Percentiles rank a stretch among this genome's conserved stretches.
These are phyloP conservation scores for Chlorella sp. DNA, from an alignment of 139 green algal genomes.

Conservation along the genomic window DNA sequence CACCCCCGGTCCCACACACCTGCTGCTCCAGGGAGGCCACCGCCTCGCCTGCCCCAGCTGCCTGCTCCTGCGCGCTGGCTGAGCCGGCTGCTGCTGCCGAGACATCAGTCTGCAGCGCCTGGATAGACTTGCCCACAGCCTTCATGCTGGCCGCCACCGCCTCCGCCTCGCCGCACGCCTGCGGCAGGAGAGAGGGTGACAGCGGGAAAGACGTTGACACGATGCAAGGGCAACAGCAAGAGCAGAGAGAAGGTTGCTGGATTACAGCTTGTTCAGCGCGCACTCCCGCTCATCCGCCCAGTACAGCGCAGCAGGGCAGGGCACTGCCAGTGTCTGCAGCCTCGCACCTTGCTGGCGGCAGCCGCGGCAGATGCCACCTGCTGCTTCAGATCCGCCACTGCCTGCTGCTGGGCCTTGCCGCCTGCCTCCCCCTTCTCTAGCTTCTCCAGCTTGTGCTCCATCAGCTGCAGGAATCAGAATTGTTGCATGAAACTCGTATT, in stretches of 20 bases:
- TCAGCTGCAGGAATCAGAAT: neutral
- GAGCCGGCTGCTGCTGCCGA: neutral
- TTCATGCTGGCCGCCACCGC: neutral
- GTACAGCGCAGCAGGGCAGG: too few species aligned
- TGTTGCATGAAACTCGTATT: too few species aligned
- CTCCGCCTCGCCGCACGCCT: slow-evolving; percentile 3
- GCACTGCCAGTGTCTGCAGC: neutral
- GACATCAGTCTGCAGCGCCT: neutral
- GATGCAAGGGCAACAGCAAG: neutral
- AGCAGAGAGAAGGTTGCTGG: neutral
- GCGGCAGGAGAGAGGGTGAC: neutral
- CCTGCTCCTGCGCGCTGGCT: neutral
- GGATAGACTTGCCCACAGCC: neutral
- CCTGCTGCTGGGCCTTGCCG: neutral
- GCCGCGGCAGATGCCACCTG: neutral
- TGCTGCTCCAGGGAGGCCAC: slow-evolving; percentile 25
- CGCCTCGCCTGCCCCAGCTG: neutral
- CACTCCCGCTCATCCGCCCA: neutral
- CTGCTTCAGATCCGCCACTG: neutral
- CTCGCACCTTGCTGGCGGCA: neutral
- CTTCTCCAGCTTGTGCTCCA: slow-evolving; percentile 16
- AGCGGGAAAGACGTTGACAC: neutral
- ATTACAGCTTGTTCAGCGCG: neutral
- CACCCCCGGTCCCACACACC: too few species aligned
- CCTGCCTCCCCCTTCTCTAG: neutral